Conservation (phyloP, 2,329 filamentous ascomycete genomes). For the Pseudogymnoascus verrucosus region DNA sequence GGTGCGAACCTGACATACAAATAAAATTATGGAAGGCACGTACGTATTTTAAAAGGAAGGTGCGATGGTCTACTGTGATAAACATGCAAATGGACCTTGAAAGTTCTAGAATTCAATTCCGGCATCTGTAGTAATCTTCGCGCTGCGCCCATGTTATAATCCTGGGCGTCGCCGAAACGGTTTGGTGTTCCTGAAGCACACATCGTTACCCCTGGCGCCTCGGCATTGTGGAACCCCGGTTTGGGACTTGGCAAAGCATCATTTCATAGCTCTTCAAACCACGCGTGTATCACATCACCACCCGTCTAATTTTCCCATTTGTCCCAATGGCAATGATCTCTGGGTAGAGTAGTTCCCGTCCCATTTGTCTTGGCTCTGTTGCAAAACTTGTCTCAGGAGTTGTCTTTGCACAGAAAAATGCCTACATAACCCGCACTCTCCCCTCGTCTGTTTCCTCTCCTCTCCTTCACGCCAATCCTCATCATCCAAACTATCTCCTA, state of each 20-base stretch:
- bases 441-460: background rate
- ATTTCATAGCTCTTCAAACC: background rate
- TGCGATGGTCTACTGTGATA: background rate
- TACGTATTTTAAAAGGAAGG: background rate
- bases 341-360: constrained; percentile 5
- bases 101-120: background rate
- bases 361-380: background rate
- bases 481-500: background rate
- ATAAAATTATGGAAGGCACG: background rate
- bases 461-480: constrained; percentile 2
- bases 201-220: background rate
- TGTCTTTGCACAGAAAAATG: background rate
- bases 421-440: background rate
- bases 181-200: background rate
- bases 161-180: background rate
- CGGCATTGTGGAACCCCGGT: background rate
- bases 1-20: background rate
- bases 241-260: background rate
- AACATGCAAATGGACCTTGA: background rate
- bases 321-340: background rate
- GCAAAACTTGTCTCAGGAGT: background rate
- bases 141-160: background rate
- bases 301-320: background rate
- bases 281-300: constrained; percentile 7
- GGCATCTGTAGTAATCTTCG: background rate